Evolutionary conservation across 2,329 filamentous ascomycete genomes (phyloP), one percentile per base, ranked within the genome.

Genomic region (Dactylellina parvicollis): DNA sequence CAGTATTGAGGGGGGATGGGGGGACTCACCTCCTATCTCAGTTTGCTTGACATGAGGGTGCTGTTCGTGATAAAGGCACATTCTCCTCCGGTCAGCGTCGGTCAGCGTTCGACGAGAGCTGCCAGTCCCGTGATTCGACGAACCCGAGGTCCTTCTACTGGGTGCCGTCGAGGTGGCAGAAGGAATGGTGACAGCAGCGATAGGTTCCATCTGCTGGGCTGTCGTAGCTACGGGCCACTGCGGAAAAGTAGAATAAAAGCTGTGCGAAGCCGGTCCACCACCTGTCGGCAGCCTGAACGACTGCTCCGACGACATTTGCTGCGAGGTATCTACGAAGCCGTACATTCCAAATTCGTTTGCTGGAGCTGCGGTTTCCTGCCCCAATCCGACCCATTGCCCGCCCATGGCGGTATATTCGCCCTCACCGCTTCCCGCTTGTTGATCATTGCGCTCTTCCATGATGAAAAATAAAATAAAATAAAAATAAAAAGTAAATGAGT

Each of bases 51-150:
- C 89, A 52, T 88, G 89, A 20, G 94, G 95, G 79, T 98, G 89
- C 75, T 96, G 90, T 79, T 95, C 90, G 77, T 94, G 91, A 81
- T 94, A 97, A 79, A 92, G 87, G 81, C 95, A 99, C 93, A 99
- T 99, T 46, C 88, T 87, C 76, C 92, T 87, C 75, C 95, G 90
- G 80, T 98, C 93, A 69, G 92, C 89, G 79, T 96, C 92, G 5
- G 92, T 97, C 77, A 99, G 84, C 0, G 94, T 98, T 81, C 92
- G 92, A 77, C 92, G 86, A 2, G 91, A 90, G 50, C 90, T 91
- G 50, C 89, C 83, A 75, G 79, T 83, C 78, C 75, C 76, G 83
- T 86, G 80, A 71, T 84, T 81, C 42, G 85, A 82, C 52, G 85
- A 82, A 38, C 85, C 85, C 47, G 86, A 83, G 69, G 85, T 83